phyloP scores from a whole-genome alignment of 2,329 filamentous ascomycete species.

The Epichloe festucae region DNA sequence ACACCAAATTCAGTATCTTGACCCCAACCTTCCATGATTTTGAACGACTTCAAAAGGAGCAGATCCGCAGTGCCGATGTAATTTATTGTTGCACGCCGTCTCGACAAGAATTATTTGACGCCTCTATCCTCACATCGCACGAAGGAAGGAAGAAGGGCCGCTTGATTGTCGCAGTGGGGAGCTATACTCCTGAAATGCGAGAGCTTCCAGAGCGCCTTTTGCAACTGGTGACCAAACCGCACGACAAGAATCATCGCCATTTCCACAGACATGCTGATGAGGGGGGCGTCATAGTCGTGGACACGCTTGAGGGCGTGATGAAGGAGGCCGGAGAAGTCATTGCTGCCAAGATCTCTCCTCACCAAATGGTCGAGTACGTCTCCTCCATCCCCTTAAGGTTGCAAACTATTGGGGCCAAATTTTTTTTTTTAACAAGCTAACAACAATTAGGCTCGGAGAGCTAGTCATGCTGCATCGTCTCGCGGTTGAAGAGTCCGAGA shows the following conservation, averaged over 20 bases:
- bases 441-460: slow-evolving; percentile 52
- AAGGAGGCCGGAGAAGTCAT: slow-evolving; percentile 81
- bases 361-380: slow-evolving; percentile 66
- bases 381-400: neutral
- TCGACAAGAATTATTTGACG: slow-evolving; percentile 61
- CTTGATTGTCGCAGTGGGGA: slow-evolving; percentile 61
- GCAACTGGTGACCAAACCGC: slow-evolving; percentile 41
- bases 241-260: slow-evolving; percentile 36
- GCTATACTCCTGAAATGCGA: slow-evolving; percentile 58
- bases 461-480: slow-evolving; percentile 48
- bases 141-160: slow-evolving; percentile 58
- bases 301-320: slow-evolving; percentile 66
- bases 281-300: slow-evolving; percentile 55
- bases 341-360: slow-evolving; percentile 56
- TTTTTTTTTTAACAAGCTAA: neutral
- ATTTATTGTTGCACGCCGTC: slow-evolving; percentile 85
- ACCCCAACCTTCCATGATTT: slow-evolving; percentile 61
- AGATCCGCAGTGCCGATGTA: slow-evolving; percentile 60
- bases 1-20: slow-evolving; percentile 53
- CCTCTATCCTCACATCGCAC: slow-evolving; percentile 54
- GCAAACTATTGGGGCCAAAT: neutral
- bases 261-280: slow-evolving; percentile 54
- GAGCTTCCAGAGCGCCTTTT: slow-evolving; percentile 73
- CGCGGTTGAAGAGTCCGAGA: slow-evolving; percentile 26
- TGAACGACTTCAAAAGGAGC: slow-evolving; percentile 51